Percentiles rank a stretch among this genome's conserved stretches.
Evolutionary conservation across 2,329 filamentous ascomycete genomes (phyloP).

Genomic region (Aspergillus brasiliensis): DNA sequence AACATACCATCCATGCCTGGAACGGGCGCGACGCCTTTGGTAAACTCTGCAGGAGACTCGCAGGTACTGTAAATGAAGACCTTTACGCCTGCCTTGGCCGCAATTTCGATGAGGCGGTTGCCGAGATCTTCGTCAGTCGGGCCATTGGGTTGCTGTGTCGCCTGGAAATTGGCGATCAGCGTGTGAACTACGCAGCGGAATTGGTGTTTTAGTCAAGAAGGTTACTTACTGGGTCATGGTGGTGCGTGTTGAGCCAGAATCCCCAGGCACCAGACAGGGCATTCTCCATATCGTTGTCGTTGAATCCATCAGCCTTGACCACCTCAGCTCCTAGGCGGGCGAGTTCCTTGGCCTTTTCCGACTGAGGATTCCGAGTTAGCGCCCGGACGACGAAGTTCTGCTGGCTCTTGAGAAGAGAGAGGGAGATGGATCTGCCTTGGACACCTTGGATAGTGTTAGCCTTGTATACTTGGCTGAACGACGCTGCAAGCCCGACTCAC

Average conservation of each 20-base stretch:
- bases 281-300: neutral
- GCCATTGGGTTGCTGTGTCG: neutral
- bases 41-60: neutral
- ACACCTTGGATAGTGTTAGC: neutral
- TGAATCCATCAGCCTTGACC: neutral
- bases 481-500: neutral
- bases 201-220: neutral
- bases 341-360: neutral
- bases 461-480: neutral
- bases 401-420: slow-evolving; percentile 3
- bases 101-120: neutral
- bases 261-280: neutral
- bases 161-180: neutral
- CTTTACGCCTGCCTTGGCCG: neutral
- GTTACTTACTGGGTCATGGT: neutral
- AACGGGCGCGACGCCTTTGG: neutral
- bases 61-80: slow-evolving; percentile 6
- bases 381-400: neutral
- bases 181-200: neutral
- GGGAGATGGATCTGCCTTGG: neutral
- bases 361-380: neutral
- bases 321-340: neutral
- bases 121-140: slow-evolving; percentile 2
- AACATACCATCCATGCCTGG: slow-evolving; percentile 1
- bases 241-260: slow-evolving; percentile 4